phyloP scores from a whole-genome alignment of 305 asterid species.

The Fraxinus nigra region DNA sequence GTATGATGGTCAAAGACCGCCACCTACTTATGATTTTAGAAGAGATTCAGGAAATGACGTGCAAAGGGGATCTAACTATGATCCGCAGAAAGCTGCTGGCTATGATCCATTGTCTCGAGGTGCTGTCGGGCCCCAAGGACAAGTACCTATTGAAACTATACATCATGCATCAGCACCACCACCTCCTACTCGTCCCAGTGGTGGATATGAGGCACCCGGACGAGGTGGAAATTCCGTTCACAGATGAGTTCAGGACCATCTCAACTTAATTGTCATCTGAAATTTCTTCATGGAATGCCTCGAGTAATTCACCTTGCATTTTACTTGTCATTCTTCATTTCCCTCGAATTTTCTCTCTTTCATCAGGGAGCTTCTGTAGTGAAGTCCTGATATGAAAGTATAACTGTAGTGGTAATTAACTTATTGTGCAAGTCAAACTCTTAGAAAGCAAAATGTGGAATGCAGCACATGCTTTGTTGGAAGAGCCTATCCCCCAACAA shows the following conservation, averaged over 20 bases:
- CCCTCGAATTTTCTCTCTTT: not conserved
- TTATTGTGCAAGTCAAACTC: not conserved
- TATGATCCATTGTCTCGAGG: slow-evolving; percentile 48
- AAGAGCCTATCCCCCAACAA: not conserved
- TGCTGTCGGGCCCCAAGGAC: slow-evolving; percentile 57
- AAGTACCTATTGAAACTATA: slow-evolving; percentile 35
- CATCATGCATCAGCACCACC: slow-evolving; percentile 40
- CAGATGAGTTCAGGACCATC: slow-evolving; percentile 34
- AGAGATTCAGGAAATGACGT: slow-evolving; percentile 55
- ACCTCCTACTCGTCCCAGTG: slow-evolving; percentile 37
- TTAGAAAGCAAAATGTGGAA: not conserved
- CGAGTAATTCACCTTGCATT: not conserved
- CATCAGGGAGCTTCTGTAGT: not conserved
- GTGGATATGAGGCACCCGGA: slow-evolving; percentile 42
- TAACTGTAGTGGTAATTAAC: not conserved
- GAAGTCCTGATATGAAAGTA: not conserved
- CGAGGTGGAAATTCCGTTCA: slow-evolving; percentile 52
- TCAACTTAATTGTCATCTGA: not conserved
- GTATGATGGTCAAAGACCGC: slow-evolving; percentile 43
- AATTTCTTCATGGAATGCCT: not conserved
- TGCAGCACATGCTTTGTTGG: not conserved
- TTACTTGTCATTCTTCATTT: not conserved
- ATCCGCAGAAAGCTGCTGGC: slow-evolving; percentile 36
- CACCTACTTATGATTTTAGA: slow-evolving; percentile 45
- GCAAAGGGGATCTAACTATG: slow-evolving; percentile 42